phyloP scores from a whole-genome alignment of 768 basidiomycete genomes.

The Mrakia blollopis region DNA sequence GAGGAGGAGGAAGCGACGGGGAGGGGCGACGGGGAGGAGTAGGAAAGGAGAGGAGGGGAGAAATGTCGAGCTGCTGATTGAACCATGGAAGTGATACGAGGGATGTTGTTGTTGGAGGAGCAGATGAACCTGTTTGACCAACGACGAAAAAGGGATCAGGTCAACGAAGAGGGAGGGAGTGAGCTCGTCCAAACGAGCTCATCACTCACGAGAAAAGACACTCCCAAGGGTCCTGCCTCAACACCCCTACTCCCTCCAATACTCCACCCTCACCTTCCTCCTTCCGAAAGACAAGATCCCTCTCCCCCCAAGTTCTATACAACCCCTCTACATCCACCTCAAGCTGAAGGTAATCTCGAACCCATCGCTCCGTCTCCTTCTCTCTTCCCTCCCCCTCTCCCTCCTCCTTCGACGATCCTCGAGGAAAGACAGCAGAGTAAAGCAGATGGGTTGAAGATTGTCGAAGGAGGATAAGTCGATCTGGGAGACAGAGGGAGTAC shows the following conservation, averaged over 20 bases:
- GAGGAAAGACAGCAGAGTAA: conserved; percentile 38
- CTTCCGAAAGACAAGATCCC: conserved; percentile 69
- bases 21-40: conserved; percentile 26
- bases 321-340: conserved; percentile 64
- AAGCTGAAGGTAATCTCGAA: conserved; percentile 85
- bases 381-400: neutral
- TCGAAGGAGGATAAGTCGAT: conserved; percentile 42
- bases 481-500: conserved; percentile 41
- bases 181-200: too few relatives aligned
- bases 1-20: neutral
- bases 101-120: conserved; percentile 93
- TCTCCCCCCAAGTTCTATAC: conserved; percentile 67
- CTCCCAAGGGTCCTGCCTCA: conserved; percentile 94
- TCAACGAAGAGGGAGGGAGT: neutral
- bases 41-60: conserved; percentile 63
- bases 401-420: neutral
- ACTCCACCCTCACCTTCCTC: conserved; percentile 56
- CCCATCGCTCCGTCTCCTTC: conserved; percentile 49
- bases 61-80: conserved; percentile 72
- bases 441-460: conserved; percentile 38
- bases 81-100: conserved; percentile 90
- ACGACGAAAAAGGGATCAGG: neutral
- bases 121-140: conserved; percentile 92
- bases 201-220: conserved; percentile 78
- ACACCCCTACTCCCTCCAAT: conserved; percentile 67